phyloP scores from a whole-genome alignment of 2,329 filamentous ascomycete species.

The Didymella arachidicola region DNA sequence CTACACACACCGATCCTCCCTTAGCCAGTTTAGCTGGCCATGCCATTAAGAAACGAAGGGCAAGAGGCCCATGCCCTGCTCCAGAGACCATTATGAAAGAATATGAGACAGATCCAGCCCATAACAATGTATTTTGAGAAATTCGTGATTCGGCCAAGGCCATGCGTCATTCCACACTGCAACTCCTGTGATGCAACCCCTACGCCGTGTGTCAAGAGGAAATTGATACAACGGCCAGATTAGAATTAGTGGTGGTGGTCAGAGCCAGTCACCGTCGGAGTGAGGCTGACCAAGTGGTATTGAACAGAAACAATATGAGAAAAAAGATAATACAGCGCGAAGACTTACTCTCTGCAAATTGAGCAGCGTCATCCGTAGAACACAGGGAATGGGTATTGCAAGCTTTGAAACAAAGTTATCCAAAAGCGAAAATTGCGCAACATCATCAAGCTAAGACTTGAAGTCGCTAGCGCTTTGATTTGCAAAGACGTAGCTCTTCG shows the following conservation, averaged over 20 bases:
- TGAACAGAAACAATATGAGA: conserved; percentile 1
- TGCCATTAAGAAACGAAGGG: conserved; percentile 15
- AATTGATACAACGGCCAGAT: conserved; percentile 10
- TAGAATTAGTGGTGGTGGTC: conserved; percentile 16
- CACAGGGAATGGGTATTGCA: not conserved
- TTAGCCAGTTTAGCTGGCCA: conserved; percentile 10
- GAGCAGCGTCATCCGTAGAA: not conserved
- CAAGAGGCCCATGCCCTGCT: conserved; percentile 11
- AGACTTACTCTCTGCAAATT: not conserved
- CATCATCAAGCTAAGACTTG: conserved; percentile 14
- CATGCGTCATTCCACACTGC: conserved; percentile 12
- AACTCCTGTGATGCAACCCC: conserved; percentile 20
- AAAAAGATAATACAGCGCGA: not conserved
- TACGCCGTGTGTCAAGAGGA: conserved; percentile 11
- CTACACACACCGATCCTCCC: conserved; percentile 7
- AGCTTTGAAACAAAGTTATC: conserved; percentile 1
- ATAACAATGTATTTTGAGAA: conserved; percentile 21
- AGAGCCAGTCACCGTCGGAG: not conserved
- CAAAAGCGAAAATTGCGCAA: not conserved
- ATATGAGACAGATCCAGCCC: conserved; percentile 20
- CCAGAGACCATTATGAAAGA: conserved; percentile 18
- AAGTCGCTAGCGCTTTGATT: conserved; percentile 58
- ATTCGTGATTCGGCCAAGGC: conserved; percentile 19
- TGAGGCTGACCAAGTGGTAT: conserved; percentile 4
- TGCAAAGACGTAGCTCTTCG: conserved; percentile 59